Conservation (phyloP, 345 rosid genomes). For the Boechera retrofracta region DNA sequence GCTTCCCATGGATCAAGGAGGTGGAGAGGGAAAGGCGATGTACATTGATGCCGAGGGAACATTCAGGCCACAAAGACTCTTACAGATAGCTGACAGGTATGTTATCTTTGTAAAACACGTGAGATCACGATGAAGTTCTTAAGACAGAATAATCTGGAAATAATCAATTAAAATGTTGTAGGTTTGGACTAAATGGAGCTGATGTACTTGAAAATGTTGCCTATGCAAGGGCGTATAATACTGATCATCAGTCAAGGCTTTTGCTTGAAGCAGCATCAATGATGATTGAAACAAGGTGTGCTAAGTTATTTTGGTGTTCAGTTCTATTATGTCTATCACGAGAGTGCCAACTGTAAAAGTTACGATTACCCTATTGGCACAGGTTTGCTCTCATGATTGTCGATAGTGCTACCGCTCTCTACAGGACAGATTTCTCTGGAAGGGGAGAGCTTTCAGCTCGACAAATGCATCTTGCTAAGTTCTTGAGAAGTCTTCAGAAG, state of each 20-base stretch:
- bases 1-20: slow-evolving; percentile 99
- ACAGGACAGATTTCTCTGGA: slow-evolving; percentile 93
- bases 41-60: slow-evolving; percentile 99
- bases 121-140: slow-evolving; percentile 20
- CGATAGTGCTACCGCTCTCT: slow-evolving; percentile 94
- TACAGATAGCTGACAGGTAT: slow-evolving; percentile 94
- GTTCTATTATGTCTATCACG: not conserved
- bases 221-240: slow-evolving; percentile 96
- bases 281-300: slow-evolving; percentile 96
- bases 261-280: slow-evolving; percentile 99
- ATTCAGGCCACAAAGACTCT: slow-evolving; percentile 92
- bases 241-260: slow-evolving; percentile 97
- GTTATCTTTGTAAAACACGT: not conserved
- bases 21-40: slow-evolving; percentile 98
- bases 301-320: slow-evolving; percentile 11
- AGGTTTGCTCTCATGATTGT: slow-evolving; percentile 97
- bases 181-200: slow-evolving; percentile 91
- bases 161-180: slow-evolving; percentile 42
- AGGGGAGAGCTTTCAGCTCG: slow-evolving; percentile 96
- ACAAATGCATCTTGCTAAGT: slow-evolving; percentile 99
- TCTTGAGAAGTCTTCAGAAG: slow-evolving; percentile 93
- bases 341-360: slow-evolving; percentile 25
- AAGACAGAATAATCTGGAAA: slow-evolving; percentile 6
- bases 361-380: slow-evolving; percentile 28
- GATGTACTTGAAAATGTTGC: slow-evolving; percentile 99